phyloP scores from a whole-genome alignment of 2,329 filamentous ascomycete genomes.

The Endoconidiophora polonica region DNA sequence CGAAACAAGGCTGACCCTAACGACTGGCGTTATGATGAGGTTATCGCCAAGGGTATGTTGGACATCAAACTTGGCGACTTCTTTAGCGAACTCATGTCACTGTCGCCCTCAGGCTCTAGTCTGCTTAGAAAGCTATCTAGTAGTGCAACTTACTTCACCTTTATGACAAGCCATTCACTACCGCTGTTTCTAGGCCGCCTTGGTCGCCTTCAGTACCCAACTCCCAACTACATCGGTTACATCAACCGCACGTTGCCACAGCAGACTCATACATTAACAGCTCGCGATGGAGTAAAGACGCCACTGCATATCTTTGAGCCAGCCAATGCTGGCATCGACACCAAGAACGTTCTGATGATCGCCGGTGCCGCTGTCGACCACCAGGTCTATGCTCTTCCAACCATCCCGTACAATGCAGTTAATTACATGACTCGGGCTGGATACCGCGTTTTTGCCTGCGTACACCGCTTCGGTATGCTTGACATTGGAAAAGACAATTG shows the following conservation, averaged over 20 bases:
- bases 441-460: constrained; percentile 40
- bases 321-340: constrained; percentile 21
- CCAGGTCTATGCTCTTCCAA: constrained; percentile 44
- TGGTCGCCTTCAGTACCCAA: constrained; percentile 38
- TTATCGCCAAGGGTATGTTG: constrained; percentile 44
- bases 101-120: constrained; percentile 32
- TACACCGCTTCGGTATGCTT: constrained; percentile 40
- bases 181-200: constrained; percentile 38
- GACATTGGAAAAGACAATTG: constrained; percentile 33
- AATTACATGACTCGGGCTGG: constrained; percentile 45
- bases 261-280: constrained; percentile 28
- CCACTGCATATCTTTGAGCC: constrained; percentile 42
- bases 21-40: constrained; percentile 25
- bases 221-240: constrained; percentile 30
- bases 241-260: constrained; percentile 33
- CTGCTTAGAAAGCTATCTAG: constrained; percentile 28
- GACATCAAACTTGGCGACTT: constrained; percentile 38
- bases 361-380: constrained; percentile 47
- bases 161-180: constrained; percentile 37
- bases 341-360: constrained; percentile 40
- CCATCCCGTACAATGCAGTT: constrained; percentile 44
- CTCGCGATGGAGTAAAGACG: constrained; percentile 35
- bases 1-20: constrained; percentile 19
- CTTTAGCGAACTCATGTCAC: constrained; percentile 35
- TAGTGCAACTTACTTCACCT: constrained; percentile 31